Evolutionary conservation across 2,329 filamentous ascomycete species (phyloP), one percentile per base, ranked within the genome.

Genomic region (Alternaria infectoria): DNA sequence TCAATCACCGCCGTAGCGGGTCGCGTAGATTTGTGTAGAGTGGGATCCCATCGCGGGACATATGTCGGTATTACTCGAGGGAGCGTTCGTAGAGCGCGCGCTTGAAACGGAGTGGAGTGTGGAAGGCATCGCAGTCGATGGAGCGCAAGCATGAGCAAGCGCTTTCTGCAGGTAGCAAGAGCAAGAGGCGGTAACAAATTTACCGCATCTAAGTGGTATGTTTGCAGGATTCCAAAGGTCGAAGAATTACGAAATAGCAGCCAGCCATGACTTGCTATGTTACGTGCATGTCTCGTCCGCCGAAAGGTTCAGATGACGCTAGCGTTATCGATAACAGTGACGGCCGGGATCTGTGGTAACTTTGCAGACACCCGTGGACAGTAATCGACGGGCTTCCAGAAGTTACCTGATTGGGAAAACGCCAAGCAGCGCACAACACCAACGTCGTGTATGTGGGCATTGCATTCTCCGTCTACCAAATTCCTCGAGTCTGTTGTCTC

Each of bases 31-130:
- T n/a, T 55, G 45, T 74, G 64, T n/a, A 54, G 54, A 6, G 72
- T 71, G 10, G 76, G 76, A 55, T 77, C 61, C 75, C 75, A 79
- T 68, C 47, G 43, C 50, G 65, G 69, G 23, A 68, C 11, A 19
- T 74, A 74, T n/a, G 46, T 43, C 4, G 75, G 70, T 28, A 73
- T 70, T 19, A 51, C 46, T 10, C 65, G 65, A 17, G 76, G 75
- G 26, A 64, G 52, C n/a, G 74, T 76, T 32, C 64, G 73, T 30
- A 79, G 40, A 7, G 60, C 65, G 54, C 75, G 74, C 19, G 50
- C 54, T 44, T 71, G 72, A 26, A 63, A 56, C 50, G 45, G 61
- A 52, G 61, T 51, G 59, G 68, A 68, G 68, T 65, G 62, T 58
- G 66, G 67, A 67, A 67, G 52, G 64, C 68, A 71, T 73, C 69